A percentile compares a stretch with the other conserved stretches of the same genome.
These are phyloP conservation scores for Remersonia thermophila DNA, from an alignment of 2,329 filamentous ascomycete genomes.

Conservation along the genomic window DNA sequence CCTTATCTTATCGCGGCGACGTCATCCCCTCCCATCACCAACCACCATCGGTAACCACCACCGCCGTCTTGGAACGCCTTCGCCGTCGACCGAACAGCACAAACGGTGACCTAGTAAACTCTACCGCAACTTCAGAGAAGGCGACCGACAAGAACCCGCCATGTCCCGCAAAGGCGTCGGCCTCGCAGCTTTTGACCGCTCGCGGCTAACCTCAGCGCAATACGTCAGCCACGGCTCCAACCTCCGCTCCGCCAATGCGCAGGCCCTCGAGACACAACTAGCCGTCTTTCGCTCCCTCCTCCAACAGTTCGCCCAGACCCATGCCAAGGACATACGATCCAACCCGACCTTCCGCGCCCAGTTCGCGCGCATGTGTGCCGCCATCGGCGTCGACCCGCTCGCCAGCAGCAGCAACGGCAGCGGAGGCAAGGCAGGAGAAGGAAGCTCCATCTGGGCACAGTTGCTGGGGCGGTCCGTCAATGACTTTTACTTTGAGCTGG, in stretches of 20 bases:
- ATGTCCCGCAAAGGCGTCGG: constrained; percentile 77
- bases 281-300: constrained; percentile 91
- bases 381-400: constrained; percentile 90
- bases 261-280: constrained; percentile 82
- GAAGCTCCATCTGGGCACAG: constrained; percentile 78
- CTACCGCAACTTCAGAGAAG: no score
- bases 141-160: constrained; percentile 2
- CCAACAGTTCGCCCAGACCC: constrained; percentile 88
- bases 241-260: constrained; percentile 72
- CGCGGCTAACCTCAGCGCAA: constrained; percentile 71
- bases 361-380: constrained; percentile 96
- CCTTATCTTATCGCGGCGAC: constrained; percentile 14
- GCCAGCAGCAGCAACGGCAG: constrained; percentile 48
- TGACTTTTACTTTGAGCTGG: constrained; percentile 97
- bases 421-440: constrained; percentile 33
- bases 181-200: constrained; percentile 79
- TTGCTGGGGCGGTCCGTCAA: constrained; percentile 84
- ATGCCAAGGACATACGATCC: constrained; percentile 90
- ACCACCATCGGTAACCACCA: not conserved
- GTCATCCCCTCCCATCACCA: not conserved
- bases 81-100: no score
- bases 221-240: constrained; percentile 82
- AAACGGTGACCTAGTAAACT: no score
- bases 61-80: no score
- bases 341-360: constrained; percentile 92